These are phyloP conservation scores for Acacia concinna DNA, from an alignment of 331 rosid genomes.

Conservation along the genomic window DNA sequence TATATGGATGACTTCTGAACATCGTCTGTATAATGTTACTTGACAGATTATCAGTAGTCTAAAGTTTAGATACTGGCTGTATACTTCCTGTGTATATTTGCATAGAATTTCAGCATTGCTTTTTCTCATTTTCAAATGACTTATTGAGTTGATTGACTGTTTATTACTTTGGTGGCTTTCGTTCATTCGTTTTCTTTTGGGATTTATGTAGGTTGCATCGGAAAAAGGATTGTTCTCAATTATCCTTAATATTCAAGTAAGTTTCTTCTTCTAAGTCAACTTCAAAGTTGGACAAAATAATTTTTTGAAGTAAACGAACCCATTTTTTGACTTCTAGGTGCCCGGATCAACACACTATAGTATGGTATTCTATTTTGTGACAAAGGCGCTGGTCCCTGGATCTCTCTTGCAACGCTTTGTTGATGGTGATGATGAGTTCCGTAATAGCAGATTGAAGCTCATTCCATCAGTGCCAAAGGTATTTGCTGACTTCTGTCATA, in stretches of 20 bases:
- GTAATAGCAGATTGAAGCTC: constrained; percentile 94
- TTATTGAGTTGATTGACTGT: constrained; percentile 13
- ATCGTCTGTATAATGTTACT: constrained; percentile 11
- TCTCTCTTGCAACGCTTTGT: constrained; percentile 95
- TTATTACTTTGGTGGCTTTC: constrained; percentile 6
- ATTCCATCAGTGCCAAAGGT: constrained; percentile 99
- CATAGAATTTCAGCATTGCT: neutral
- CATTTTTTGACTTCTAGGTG: constrained; percentile 53
- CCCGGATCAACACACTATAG: constrained; percentile 95
- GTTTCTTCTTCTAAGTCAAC: constrained; percentile 42
- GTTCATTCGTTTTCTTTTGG: constrained; percentile 24
- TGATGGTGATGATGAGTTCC: constrained; percentile 96
- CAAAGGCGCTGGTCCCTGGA: constrained; percentile 75
- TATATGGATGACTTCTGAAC: neutral
- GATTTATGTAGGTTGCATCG: constrained; percentile 66
- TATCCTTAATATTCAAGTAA: constrained; percentile 83
- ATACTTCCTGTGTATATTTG: constrained; percentile 12
- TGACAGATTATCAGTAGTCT: constrained; percentile 25
- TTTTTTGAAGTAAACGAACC: constrained; percentile 29
- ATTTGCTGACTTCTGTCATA: constrained; percentile 28
- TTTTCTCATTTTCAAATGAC: neutral
- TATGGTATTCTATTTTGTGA: constrained; percentile 97
- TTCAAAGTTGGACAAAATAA: constrained; percentile 9
- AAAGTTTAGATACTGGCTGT: neutral
- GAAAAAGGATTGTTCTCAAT: constrained; percentile 91